Evolutionary conservation across 176 grass and related monocot genomes (phyloP), one percentile per base, ranked within the genome.

Genomic region (Triticum turgidum): DNA sequence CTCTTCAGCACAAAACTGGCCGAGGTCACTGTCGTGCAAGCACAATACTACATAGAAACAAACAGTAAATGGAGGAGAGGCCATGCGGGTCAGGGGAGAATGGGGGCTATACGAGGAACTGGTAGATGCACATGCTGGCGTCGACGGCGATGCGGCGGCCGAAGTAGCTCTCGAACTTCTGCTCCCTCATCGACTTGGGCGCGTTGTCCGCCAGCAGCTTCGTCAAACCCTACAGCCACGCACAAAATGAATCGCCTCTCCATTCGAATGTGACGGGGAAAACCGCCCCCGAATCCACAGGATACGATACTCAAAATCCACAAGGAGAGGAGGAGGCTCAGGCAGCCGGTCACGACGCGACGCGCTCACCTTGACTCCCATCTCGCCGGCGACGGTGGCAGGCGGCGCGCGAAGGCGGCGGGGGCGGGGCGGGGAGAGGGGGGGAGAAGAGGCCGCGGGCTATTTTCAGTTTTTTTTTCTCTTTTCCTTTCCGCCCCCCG

Each of bases 91-190:
- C 0, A 13, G 49, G 15, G 24, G 6, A 10, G 44, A 10, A 32
- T 27, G 5, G 11, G 29, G 45, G 24, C 13, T 15, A 13, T 15
- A 97, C 92, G 18, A 98, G 97, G 85, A 98, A 96, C 85, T 94
- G 94, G 87, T 98, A 98, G 88, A 98, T 98, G 90, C 92, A 90
- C 97, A 98, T 98, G 90, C 97, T 96, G 85, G 97, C 94, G 67
- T 98, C 97, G 65, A 98, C 69, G 9, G 97, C 94, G 29, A 98
- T 94, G 72, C 93, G 92, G 52, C 97, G 94, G 54, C 97, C 97
- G 67, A 96, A 98, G 81, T 96, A 98, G 85, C 94, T 94, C 90
- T 96, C 97, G 79, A 98, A 98, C 87, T 96, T 98, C 88, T 94
- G 91, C 86, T 96, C 97, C 90, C 92, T 98, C 94, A 96, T 98